These are phyloP conservation scores for Cruciata laevipes DNA, from an alignment of 257 asterid genomes.

Conservation along the genomic window DNA sequence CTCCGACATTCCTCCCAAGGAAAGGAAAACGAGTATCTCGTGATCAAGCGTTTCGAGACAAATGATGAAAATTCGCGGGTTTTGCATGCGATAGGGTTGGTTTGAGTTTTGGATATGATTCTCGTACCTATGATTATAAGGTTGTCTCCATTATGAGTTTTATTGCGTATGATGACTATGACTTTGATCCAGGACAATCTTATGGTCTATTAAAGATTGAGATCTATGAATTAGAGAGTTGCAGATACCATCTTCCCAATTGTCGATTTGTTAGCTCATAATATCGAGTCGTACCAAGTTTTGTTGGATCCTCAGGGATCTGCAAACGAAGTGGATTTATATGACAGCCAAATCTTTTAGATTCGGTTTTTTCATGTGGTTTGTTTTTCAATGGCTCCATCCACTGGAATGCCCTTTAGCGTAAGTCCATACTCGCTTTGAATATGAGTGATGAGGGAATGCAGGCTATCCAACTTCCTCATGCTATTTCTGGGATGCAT, in stretches of 20 bases:
- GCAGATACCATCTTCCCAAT: neutral
- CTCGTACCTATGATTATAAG: neutral
- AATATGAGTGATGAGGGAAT: neutral
- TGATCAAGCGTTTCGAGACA: neutral
- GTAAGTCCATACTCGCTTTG: neutral
- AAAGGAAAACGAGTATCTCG: neutral
- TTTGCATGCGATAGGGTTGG: neutral
- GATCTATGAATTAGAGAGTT: neutral
- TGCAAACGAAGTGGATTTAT: no score
- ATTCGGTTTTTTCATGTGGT: neutral
- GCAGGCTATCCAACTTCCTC: neutral
- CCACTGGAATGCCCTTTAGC: neutral
- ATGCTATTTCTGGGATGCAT: neutral
- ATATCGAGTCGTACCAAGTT: no score
- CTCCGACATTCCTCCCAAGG: neutral
- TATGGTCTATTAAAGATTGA: neutral
- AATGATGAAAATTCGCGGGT: neutral
- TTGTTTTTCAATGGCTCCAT: neutral
- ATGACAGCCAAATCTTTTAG: no score
- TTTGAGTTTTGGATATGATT: neutral
- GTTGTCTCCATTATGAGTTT: neutral
- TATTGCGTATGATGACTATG: no score
- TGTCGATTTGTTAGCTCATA: no score
- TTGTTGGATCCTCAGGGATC: no score
- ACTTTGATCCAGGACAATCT: no score